Evolutionary conservation across 345 rosid species (phyloP).

Genomic region (Clarkia xantiana): DNA sequence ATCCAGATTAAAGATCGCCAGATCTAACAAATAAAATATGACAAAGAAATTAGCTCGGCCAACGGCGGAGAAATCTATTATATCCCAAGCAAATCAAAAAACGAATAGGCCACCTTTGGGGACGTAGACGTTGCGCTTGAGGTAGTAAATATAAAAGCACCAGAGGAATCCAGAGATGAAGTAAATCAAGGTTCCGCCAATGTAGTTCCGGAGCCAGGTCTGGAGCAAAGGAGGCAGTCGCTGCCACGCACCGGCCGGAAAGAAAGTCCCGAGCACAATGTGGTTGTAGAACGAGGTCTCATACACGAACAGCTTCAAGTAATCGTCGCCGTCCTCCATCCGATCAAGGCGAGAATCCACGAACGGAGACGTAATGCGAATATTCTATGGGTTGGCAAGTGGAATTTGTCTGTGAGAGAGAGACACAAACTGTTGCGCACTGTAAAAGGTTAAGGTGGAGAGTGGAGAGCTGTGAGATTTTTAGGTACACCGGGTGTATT

Average conservation of each 20-base stretch:
- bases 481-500: too few relatives aligned
- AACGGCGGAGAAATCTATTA: background rate
- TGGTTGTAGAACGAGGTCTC: constrained; percentile 57
- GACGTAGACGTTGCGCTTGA: constrained; percentile 61
- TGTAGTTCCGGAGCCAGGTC: constrained; percentile 87
- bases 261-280: constrained; percentile 44
- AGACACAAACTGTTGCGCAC: too few relatives aligned
- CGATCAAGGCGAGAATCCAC: background rate
- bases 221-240: constrained; percentile 55
- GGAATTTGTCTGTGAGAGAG: too few relatives aligned
- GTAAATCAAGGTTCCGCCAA: constrained; percentile 61
- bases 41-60: background rate
- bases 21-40: too few relatives aligned
- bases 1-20: too few relatives aligned
- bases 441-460: too few relatives aligned
- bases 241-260: constrained; percentile 50
- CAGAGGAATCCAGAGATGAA: constrained; percentile 70
- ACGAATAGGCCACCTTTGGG: constrained; percentile 42
- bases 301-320: constrained; percentile 30
- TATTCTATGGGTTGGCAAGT: too few relatives aligned
- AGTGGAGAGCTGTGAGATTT: too few relatives aligned
- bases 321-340: constrained; percentile 9
- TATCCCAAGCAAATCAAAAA: background rate
- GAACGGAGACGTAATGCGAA: too few relatives aligned
- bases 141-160: constrained; percentile 81